Evolutionary conservation across 2,329 filamentous ascomycete genomes (phyloP).

Genomic region (Knufia fluminis): DNA sequence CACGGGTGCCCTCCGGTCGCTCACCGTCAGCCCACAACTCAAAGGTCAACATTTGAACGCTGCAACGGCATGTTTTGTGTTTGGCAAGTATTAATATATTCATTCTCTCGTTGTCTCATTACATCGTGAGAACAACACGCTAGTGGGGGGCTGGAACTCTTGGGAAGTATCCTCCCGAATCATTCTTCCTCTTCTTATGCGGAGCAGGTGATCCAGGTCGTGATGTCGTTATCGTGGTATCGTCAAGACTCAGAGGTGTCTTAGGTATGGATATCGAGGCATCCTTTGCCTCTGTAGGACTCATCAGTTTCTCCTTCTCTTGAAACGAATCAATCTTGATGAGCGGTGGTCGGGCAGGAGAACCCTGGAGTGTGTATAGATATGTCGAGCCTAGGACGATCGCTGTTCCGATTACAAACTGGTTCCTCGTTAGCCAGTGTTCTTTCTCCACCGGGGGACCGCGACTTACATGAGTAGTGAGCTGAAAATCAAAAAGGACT

Average conservation of each 20-base stretch:
- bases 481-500: slow-evolving; percentile 70
- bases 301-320: slow-evolving; percentile 46
- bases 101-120: slow-evolving; percentile 3
- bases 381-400: slow-evolving; percentile 76
- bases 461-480: slow-evolving; percentile 59
- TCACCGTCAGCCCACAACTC: no score
- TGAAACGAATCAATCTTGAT: slow-evolving; percentile 40
- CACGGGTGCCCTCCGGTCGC: neutral
- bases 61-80: neutral
- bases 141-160: slow-evolving; percentile 26
- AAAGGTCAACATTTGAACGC: neutral
- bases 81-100: neutral
- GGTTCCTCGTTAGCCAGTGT: slow-evolving; percentile 10
- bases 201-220: slow-evolving; percentile 37
- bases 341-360: slow-evolving; percentile 35
- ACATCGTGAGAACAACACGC: neutral
- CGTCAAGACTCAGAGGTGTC: slow-evolving; percentile 40
- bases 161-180: slow-evolving; percentile 32
- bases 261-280: slow-evolving; percentile 38
- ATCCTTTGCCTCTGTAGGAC: slow-evolving; percentile 36
- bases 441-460: slow-evolving; percentile 1
- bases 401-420: slow-evolving; percentile 75
- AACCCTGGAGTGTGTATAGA: slow-evolving; percentile 54
- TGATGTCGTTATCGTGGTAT: slow-evolving; percentile 42
- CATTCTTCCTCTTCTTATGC: slow-evolving; percentile 27